Percentiles rank a stretch among this genome's conserved stretches.
These are phyloP conservation scores for Tubosaeta sp. DNA, from an alignment of 768 basidiomycete species.

Conservation along the genomic window DNA sequence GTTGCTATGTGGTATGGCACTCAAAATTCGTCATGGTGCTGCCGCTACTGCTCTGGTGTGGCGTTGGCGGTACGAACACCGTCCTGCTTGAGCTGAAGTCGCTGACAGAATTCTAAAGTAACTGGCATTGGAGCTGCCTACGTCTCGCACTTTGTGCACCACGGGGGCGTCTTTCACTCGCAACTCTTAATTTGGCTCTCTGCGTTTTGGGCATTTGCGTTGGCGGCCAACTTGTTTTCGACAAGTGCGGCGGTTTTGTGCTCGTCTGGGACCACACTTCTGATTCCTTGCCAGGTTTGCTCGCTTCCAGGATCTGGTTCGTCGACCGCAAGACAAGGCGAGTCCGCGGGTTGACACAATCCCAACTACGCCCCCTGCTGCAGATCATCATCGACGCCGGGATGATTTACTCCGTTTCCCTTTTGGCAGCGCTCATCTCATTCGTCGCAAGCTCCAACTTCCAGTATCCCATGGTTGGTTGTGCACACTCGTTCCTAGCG, in stretches of 20 bases:
- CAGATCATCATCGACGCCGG: conserved; percentile 36
- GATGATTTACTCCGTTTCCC: conserved; percentile 33
- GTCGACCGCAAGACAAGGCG: conserved; percentile 21
- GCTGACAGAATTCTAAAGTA: conserved; percentile 2
- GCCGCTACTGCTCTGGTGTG: conserved; percentile 29
- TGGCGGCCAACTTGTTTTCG: conserved; percentile 31
- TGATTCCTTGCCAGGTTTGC: conserved; percentile 14
- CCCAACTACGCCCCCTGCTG: conserved; percentile 17
- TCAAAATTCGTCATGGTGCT: conserved; percentile 23
- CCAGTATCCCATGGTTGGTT: conserved; percentile 33
- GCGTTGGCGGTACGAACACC: conserved; percentile 18
- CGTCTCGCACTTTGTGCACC: conserved; percentile 5
- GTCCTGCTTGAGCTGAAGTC: background rate
- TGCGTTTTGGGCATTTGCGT: conserved; percentile 30
- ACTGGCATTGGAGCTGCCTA: conserved; percentile 19
- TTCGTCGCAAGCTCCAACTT: conserved; percentile 25
- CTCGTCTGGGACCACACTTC: background rate
- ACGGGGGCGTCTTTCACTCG: conserved; percentile 20
- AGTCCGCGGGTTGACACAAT: conserved; percentile 4
- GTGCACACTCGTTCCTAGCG: background rate
- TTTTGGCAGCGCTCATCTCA: conserved; percentile 32
- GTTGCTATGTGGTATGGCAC: conserved; percentile 33
- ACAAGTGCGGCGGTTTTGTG: conserved; percentile 22
- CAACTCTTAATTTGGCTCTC: conserved; percentile 32
- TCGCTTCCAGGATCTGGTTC: conserved; percentile 30